phyloP scores from a whole-genome alignment of 139 green algal genomes.

The Micromonas pusilla region DNA sequence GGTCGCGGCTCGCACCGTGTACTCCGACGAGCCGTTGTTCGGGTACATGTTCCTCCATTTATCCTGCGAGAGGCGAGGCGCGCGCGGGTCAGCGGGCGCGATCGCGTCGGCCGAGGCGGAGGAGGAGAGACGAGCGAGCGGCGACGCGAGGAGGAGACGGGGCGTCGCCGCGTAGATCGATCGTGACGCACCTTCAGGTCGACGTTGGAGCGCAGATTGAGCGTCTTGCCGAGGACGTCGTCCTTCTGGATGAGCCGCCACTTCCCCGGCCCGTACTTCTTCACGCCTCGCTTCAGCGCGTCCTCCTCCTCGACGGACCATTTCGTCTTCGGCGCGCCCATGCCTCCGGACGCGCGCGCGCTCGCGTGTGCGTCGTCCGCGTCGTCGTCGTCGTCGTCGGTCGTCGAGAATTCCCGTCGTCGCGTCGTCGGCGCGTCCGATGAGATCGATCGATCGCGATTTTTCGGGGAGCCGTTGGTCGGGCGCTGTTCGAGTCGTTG shows the following conservation, averaged over 20 bases:
- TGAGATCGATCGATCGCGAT: no score
- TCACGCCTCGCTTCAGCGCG: slow-evolving; percentile 47
- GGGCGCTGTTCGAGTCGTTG: no score
- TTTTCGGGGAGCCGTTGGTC: no score
- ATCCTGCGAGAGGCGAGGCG: not conserved
- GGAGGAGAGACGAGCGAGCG: no score
- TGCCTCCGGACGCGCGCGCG: not conserved
- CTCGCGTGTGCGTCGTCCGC: not conserved
- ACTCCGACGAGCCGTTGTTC: not conserved
- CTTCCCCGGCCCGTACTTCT: slow-evolving; percentile 54
- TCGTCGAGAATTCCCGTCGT: no score
- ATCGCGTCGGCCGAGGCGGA: no score
- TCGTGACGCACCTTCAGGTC: slow-evolving; percentile 52
- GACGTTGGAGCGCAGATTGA: slow-evolving; percentile 52
- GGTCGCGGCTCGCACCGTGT: no score
- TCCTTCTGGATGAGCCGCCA: slow-evolving; percentile 59
- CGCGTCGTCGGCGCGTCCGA: no score
- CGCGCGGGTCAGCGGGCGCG: no score
- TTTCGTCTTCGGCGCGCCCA: slow-evolving; percentile 11
- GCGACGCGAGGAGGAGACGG: no score
- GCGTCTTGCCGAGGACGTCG: slow-evolving; percentile 30
- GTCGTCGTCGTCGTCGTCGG: no score
- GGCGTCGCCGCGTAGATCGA: no score
- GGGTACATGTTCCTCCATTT: slow-evolving; percentile 14
- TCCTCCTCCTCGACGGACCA: slow-evolving; percentile 55